phyloP scores from a whole-genome alignment of 495 filamentous ascomycete genomes.

The Ascodesmis nigricans region DNA sequence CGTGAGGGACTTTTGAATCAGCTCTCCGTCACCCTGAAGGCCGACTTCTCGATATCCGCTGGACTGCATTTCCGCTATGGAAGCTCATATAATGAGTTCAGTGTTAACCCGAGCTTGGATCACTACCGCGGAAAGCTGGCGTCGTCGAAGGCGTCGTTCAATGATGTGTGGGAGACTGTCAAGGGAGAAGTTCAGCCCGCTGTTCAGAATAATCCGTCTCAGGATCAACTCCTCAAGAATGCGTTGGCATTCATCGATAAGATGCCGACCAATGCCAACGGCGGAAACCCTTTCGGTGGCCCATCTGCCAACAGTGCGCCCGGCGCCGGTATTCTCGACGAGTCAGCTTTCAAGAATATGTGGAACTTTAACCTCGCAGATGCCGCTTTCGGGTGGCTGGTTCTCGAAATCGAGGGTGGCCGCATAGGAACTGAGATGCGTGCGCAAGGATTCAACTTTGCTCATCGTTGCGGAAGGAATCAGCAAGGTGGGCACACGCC shows the following conservation, averaged over 20 bases:
- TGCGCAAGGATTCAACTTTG: constrained; percentile 98
- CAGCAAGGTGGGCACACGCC: constrained; percentile 14
- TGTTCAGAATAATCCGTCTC: constrained; percentile 74
- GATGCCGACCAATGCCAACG: constrained; percentile 87
- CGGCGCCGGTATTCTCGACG: constrained; percentile 71
- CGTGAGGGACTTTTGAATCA: constrained; percentile 95
- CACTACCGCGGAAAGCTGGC: constrained; percentile 98
- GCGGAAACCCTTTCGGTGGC: constrained; percentile 90
- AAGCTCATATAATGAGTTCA: constrained; percentile 98
- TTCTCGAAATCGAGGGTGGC: constrained; percentile 80
- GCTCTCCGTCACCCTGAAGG: constrained; percentile 90
- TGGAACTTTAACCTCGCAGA: constrained; percentile 99
- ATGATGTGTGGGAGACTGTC: constrained; percentile 99
- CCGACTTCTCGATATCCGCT: constrained; percentile 94
- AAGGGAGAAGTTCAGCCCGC: constrained; percentile 84
- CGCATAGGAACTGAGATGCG: constrained; percentile 96
- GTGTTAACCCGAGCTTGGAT: constrained; percentile 91
- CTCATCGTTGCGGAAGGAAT: constrained; percentile 54
- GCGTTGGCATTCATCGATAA: constrained; percentile 77
- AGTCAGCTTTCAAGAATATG: constrained; percentile 99
- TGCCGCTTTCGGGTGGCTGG: constrained; percentile 88
- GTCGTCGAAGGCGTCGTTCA: constrained; percentile 96
- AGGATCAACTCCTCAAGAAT: constrained; percentile 73
- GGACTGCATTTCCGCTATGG: constrained; percentile 97
- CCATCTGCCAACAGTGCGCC: constrained; percentile 40